Evolutionary conservation across 768 basidiomycete species (phyloP).

Genomic region (Boletus barrowsii): DNA sequence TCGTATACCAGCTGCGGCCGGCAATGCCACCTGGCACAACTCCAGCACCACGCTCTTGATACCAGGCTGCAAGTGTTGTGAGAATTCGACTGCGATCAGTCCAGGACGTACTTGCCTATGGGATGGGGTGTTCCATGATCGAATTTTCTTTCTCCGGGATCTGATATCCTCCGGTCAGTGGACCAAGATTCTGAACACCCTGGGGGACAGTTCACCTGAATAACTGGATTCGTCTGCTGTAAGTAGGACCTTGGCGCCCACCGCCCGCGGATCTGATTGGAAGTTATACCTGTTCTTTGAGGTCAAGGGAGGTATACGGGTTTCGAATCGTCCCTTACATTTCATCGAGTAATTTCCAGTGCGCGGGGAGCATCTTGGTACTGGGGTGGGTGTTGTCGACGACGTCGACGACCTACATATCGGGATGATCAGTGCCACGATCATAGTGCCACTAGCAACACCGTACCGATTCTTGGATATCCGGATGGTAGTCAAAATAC

Average conservation of each 20-base stretch:
- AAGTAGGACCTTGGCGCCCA: slow-evolving; percentile 63
- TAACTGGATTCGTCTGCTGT: slow-evolving; percentile 66
- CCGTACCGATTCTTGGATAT: slow-evolving; percentile 60
- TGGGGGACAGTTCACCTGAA: slow-evolving; percentile 39
- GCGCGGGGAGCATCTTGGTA: slow-evolving; percentile 48
- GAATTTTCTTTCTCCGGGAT: slow-evolving; percentile 39
- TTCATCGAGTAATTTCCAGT: slow-evolving; percentile 57
- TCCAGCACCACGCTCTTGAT: slow-evolving; percentile 71
- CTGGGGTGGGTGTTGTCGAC: slow-evolving; percentile 59
- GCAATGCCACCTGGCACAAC: slow-evolving; percentile 45
- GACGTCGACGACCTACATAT: slow-evolving; percentile 53
- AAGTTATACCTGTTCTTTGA: slow-evolving; percentile 58
- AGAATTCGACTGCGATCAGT: background rate
- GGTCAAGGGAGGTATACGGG: slow-evolving; percentile 8
- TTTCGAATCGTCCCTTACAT: slow-evolving; percentile 41
- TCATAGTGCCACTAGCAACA: background rate
- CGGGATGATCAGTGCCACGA: background rate
- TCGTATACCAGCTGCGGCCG: slow-evolving; percentile 83
- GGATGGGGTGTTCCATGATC: slow-evolving; percentile 77
- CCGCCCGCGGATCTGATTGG: slow-evolving; percentile 60
- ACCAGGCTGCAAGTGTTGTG: slow-evolving; percentile 62
- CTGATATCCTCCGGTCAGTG: slow-evolving; percentile 8
- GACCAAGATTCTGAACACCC: background rate
- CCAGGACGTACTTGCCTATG: slow-evolving; percentile 45
- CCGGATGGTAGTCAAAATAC: slow-evolving; percentile 70